phyloP scores from a whole-genome alignment of 1,284 basidiomycete species.

The Anthracocystis walkeri region DNA sequence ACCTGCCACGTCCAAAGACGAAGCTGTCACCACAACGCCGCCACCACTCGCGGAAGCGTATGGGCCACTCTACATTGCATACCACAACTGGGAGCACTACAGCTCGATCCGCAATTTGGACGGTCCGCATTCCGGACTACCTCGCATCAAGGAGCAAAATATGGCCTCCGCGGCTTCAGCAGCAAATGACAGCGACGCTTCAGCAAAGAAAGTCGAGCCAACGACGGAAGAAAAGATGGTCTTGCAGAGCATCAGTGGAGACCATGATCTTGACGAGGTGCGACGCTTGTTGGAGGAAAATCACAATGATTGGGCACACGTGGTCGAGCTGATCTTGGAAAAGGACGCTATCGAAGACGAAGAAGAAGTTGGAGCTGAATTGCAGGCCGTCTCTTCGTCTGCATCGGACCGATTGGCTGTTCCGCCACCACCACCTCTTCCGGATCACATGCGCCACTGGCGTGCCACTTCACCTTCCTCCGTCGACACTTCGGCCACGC shows the following conservation, averaged over 20 bases:
- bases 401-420: slow-evolving; percentile 19
- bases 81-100: slow-evolving; percentile 93
- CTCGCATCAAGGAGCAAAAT: slow-evolving; percentile 75
- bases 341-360: slow-evolving; percentile 48
- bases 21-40: not conserved
- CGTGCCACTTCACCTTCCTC: slow-evolving; percentile 57
- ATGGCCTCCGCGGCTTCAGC: slow-evolving; percentile 20
- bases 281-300: slow-evolving; percentile 44
- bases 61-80: slow-evolving; percentile 70
- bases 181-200: slow-evolving; percentile 12
- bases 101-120: slow-evolving; percentile 86
- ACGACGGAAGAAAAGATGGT: slow-evolving; percentile 53
- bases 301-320: slow-evolving; percentile 54
- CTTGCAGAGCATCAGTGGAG: slow-evolving; percentile 52
- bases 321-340: slow-evolving; percentile 51
- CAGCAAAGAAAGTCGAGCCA: slow-evolving; percentile 23
- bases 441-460: slow-evolving; percentile 59
- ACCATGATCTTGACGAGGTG: slow-evolving; percentile 37
- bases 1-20: slow-evolving; percentile 11
- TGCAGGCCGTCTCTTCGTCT: slow-evolving; percentile 32
- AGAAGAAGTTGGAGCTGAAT: slow-evolving; percentile 39
- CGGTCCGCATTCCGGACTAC: slow-evolving; percentile 85
- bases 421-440: slow-evolving; percentile 40
- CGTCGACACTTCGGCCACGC: slow-evolving; percentile 56
- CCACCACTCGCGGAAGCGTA: slow-evolving; percentile 48